Evolutionary conservation across 2,329 filamentous ascomycete genomes (phyloP), one percentile per base, ranked within the genome.

Genomic region (Sclerotinia sclerotiorum): DNA sequence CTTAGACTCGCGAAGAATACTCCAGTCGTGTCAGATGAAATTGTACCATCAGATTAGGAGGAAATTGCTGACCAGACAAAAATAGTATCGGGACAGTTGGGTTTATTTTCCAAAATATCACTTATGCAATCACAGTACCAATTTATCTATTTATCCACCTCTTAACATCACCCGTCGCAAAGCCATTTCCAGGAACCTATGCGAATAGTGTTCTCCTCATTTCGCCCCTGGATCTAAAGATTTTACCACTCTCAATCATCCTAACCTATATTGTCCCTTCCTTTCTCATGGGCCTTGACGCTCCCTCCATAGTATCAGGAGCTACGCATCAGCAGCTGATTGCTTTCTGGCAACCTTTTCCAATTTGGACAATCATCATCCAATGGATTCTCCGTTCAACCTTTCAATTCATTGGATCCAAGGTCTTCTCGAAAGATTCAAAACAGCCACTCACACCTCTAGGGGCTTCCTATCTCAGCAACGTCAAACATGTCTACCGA

Each of bases 341-440:
- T 35, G 81, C 82, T 1, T 71, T 82, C 57, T 85, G 84, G 82
- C 83, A 85, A 70, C 76, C 79, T 5, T 85, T 84, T 76, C 82
- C 84, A 0, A 72, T 83, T 24, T 82, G 80, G 73, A 79, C 83
- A 8, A 79, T 79, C 4, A 63, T 83, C 15, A 71, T 81, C n/a
- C 79, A 81, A 6, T 77, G 73, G 2, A 27, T 76, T 1, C 71
- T 80, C 4, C 65, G 61, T n/a, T 66, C 35, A 11, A 24, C 58
- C 15, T 67, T 39, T 15, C 58, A 64, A 35, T 49, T 49, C 17
- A 24, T 73, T 17, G 29, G 51, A 74, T 76, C 67, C 54, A 73
- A 52, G 6, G 76, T 64, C 7, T 54, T 60, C 1, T 55, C 35
- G 21, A 27, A 58, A 48, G 42, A 73, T 19, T 75, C 27, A 70